Evolutionary conservation across 305 asterid genomes (phyloP), one percentile per base, ranked within the genome.

Genomic region (Fraxinus velutina): DNA sequence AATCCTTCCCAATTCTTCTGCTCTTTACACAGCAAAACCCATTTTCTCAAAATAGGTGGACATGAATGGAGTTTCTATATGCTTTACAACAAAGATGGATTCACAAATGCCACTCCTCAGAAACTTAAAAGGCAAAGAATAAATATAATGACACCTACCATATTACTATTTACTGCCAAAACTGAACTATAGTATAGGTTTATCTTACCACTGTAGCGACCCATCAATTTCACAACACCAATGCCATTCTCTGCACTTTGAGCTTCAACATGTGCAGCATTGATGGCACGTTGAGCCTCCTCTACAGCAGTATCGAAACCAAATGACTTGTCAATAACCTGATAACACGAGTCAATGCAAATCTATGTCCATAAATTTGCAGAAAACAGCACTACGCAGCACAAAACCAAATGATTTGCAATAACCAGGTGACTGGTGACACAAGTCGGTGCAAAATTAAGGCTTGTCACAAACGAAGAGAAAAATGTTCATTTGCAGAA

Each of bases 231-330:
- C 86, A 90, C 96, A 24, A 92, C 86, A 80, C 96, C 94, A 33
- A 92, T 87, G 60, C 96, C 94, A 80, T 90, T 92, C 66, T 92
- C 96, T 27, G 88, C 86, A 77, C 95, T 91, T 84, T 79, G 75
- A 77, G 92, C 94, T 86, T 92, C 96, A 82, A 92, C 96, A 82
- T 89, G 96, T 76, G 94, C 96, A 17, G 96, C 96, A 86, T 88
- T 92, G 79, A 92, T 92, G 86, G 96, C 93, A 75, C 94, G 90
- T 62, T 90, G 96, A 78, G 96, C 96, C 81, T 92, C 96, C 89
- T 92, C 96, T 8, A 92, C 94, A 78, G 96, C 93, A 70, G 93
- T 86, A 83, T 90, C 94, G 82, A 92, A 92, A 80, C 96, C 96
- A 80, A 92, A 90, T n/a, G 96, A 92, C 85, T 83, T 89, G 85